These are phyloP conservation scores for Wickerhamiella dianesei DNA, from an alignment of 805 yeast species.

Conservation along the genomic window DNA sequence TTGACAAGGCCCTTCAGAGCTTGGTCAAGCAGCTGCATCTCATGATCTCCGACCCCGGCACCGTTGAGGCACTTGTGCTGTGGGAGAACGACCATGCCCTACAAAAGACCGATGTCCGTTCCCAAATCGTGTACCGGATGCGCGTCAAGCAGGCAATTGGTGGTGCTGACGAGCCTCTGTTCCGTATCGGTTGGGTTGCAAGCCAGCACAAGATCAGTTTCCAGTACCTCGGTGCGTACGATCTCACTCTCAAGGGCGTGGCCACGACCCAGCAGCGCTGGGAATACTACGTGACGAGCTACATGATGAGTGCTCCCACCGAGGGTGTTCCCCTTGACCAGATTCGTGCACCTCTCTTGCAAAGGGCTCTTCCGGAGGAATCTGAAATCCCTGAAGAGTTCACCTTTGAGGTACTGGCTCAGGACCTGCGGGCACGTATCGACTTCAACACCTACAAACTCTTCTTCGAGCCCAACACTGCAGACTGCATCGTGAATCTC, in stretches of 20 bases:
- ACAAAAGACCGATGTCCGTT: constrained; percentile 57
- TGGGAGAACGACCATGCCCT: constrained; percentile 69
- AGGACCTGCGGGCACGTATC: constrained; percentile 65
- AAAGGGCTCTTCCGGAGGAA: constrained; percentile 27
- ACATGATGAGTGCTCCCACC: constrained; percentile 89
- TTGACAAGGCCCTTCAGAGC: constrained; percentile 81
- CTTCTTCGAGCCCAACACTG: constrained; percentile 65
- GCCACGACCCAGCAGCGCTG: constrained; percentile 65
- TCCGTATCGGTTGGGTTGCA: constrained; percentile 64
- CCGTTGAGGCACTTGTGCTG: constrained; percentile 65
- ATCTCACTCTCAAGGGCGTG: constrained; percentile 64
- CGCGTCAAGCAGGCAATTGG: constrained; percentile 65
- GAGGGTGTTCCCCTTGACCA: constrained; percentile 80
- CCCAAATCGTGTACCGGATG: constrained; percentile 83
- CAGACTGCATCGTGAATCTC: constrained; percentile 45
- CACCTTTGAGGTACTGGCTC: constrained; percentile 42
- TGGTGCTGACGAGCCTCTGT: constrained; percentile 72
- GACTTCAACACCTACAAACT: constrained; percentile 67
- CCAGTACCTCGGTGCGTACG: constrained; percentile 78
- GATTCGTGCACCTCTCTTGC: constrained; percentile 67
- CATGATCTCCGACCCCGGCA: constrained; percentile 62
- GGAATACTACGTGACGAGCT: constrained; percentile 88
- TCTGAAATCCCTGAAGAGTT: constrained; percentile 11
- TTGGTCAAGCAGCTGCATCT: constrained; percentile 77
- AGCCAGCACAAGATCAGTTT: constrained; percentile 41